Conservation (phyloP, 2,329 filamentous ascomycete genomes). For the Fusarium mexicanum region DNA sequence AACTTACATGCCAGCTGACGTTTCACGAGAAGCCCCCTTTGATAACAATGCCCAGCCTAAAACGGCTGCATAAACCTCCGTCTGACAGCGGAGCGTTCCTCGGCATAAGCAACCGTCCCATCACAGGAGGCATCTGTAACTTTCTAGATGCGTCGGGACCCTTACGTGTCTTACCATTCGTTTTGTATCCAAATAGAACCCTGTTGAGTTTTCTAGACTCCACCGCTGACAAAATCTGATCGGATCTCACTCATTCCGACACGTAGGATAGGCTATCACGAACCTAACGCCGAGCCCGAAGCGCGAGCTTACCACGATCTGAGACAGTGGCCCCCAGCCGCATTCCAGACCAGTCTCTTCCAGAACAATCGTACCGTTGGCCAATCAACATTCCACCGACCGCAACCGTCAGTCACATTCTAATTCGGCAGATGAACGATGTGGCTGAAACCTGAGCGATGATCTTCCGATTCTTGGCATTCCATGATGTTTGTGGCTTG, state of each 20-base stretch:
- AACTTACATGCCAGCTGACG: too few species aligned
- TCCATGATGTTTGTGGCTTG: background rate
- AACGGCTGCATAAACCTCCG: background rate
- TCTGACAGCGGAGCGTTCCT: background rate
- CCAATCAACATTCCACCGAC: background rate
- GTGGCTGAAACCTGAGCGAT: constrained; percentile 10
- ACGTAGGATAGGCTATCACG: background rate
- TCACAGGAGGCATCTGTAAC: accelerated
- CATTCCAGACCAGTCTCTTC: background rate
- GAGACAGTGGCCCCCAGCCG: background rate
- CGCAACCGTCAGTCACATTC: constrained; percentile 2
- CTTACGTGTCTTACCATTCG: background rate
- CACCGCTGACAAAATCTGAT: background rate
- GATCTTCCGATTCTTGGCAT: background rate
- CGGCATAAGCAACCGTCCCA: accelerated
- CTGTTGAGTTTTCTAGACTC: background rate
- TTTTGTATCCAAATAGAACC: accelerated
- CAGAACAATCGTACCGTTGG: background rate
- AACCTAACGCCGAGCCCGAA: background rate
- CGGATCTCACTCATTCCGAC: background rate
- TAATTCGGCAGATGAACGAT: background rate
- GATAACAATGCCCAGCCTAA: background rate
- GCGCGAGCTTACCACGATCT: background rate
- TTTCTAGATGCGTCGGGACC: background rate
- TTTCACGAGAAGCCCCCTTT: background rate